Evolutionary conservation across 2,329 filamentous ascomycete genomes (phyloP), one percentile per base, ranked within the genome.

Genomic region (Aspergillus jensenii): DNA sequence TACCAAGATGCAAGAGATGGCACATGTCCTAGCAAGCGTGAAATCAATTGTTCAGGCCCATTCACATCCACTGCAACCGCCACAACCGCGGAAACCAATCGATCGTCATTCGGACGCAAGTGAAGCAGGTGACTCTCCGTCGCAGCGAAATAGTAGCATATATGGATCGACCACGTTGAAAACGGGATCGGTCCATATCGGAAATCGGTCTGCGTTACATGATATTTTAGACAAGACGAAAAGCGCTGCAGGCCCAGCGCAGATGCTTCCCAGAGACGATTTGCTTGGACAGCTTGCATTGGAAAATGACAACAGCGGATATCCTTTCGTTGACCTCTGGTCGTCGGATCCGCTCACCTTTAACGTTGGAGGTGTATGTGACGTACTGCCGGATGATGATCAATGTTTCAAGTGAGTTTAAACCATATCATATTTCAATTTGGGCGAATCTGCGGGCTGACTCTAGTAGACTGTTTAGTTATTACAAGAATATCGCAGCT

Each of bases 241-340:
- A 55, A 59, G 59, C 6, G 71, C 71, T 1, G 68, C 71, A 60
- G 71, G 73, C 44, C 69, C 68, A 19, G 74, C 74, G 52, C 79
- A 82, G 65, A 82, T 83, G 62, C 71, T 85, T 11, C 74, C 85
- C 19, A 81, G 82, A 65, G 83, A 84, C 67, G 83, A 82, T 63
- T 81, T 86, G 61, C 73, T 86, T 14, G 82, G 83, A 0, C 79
- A 85, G 51, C 80, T 86, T 58, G 84, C 83, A 1, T 68, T 86
- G 58, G 84, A 85, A 63, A 86, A 86, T 63, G 82, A 86, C 63
- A 82, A 81, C 40, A 82, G 81, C 2, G 84, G 82, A 19, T 86
- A 86, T 62, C 84, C 84, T 3, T 86, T 86, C 61, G 82, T 86
- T 19, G 84, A 85, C 65, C 74, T 86, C 9, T 86, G 83, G 83